Conservation (phyloP, 768 basidiomycete genomes). For the Leccinum truebloodii region DNA sequence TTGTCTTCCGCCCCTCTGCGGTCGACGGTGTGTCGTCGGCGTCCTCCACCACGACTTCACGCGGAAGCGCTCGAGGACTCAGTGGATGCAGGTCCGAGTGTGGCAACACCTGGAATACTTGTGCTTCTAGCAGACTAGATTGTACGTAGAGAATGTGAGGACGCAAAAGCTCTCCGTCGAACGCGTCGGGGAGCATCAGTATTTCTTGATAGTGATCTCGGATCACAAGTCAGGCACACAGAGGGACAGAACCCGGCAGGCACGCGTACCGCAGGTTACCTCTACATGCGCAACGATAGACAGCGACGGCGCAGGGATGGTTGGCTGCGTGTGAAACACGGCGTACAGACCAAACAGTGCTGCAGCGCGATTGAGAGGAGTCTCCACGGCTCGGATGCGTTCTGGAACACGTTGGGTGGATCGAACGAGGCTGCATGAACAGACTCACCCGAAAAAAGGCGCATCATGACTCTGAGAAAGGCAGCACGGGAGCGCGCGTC, state of each 20-base stretch:
- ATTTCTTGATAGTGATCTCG: slow-evolving; percentile 61
- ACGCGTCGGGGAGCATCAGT: slow-evolving; percentile 44
- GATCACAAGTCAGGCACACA: slow-evolving; percentile 7
- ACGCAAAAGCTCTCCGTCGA: slow-evolving; percentile 42
- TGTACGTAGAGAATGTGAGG: slow-evolving; percentile 52
- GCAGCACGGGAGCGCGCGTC: slow-evolving; percentile 64
- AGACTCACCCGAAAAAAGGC: slow-evolving; percentile 66
- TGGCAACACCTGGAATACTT: slow-evolving; percentile 64
- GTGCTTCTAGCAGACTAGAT: slow-evolving; percentile 45
- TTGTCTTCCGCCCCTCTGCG: slow-evolving; percentile 43
- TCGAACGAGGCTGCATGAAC: neutral
- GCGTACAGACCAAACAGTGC: slow-evolving; percentile 72
- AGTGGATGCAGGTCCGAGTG: slow-evolving; percentile 46
- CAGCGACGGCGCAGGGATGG: slow-evolving; percentile 50
- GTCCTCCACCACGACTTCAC: slow-evolving; percentile 60
- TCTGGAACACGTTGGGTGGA: slow-evolving; percentile 41
- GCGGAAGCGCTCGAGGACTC: slow-evolving; percentile 67
- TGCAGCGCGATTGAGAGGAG: slow-evolving; percentile 55
- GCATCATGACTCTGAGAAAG: slow-evolving; percentile 57
- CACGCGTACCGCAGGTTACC: slow-evolving; percentile 54
- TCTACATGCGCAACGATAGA: slow-evolving; percentile 54
- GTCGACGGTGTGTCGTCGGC: slow-evolving; percentile 8
- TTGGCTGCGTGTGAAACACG: slow-evolving; percentile 69
- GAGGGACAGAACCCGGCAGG: neutral
- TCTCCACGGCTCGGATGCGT: slow-evolving; percentile 47